Evolutionary conservation across 2,329 filamentous ascomycete species (phyloP).

Genomic region (Ceratocystis cubensis): DNA sequence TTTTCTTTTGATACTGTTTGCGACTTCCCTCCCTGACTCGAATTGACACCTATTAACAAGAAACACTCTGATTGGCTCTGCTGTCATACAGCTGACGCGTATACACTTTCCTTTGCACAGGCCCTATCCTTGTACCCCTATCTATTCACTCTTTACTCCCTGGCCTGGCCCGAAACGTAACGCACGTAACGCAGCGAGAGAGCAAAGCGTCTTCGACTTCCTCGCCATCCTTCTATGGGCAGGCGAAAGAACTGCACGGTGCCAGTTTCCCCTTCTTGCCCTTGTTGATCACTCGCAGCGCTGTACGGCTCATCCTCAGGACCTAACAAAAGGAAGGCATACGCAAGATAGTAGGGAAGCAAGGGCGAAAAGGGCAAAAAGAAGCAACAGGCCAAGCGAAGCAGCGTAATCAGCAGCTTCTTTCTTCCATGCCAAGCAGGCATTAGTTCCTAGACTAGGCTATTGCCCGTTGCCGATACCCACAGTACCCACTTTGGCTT

Average conservation of each 20-base stretch:
- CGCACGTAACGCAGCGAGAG: not conserved
- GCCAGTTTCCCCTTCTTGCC: not conserved
- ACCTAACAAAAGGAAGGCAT: not conserved
- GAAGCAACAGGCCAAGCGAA: conserved; percentile 4
- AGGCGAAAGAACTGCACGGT: not conserved
- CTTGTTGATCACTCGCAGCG: not conserved
- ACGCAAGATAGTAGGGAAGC: not conserved
- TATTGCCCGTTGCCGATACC: not conserved
- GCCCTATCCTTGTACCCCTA: conserved; percentile 11
- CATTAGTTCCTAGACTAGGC: conserved; percentile 1
- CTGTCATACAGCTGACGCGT: conserved; percentile 27
- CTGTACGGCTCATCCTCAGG: not conserved
- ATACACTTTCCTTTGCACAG: conserved; percentile 19
- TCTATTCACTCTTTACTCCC: conserved; percentile 1
- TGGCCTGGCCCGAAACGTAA: conserved; percentile 16
- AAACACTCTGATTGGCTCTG: conserved; percentile 23
- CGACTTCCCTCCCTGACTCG: not conserved
- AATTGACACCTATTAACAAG: conserved; percentile 7
- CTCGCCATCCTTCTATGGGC: not conserved
- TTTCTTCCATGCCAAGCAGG: conserved; percentile 9
- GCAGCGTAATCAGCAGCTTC: conserved; percentile 14
- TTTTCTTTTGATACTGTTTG: conserved; percentile 2
- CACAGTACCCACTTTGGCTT: not conserved
- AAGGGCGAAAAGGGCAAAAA: not conserved
- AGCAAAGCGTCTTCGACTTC: not conserved